Evolutionary conservation across 495 filamentous ascomycete genomes (phyloP).

Genomic region (Hyaloscypha variabilis): DNA sequence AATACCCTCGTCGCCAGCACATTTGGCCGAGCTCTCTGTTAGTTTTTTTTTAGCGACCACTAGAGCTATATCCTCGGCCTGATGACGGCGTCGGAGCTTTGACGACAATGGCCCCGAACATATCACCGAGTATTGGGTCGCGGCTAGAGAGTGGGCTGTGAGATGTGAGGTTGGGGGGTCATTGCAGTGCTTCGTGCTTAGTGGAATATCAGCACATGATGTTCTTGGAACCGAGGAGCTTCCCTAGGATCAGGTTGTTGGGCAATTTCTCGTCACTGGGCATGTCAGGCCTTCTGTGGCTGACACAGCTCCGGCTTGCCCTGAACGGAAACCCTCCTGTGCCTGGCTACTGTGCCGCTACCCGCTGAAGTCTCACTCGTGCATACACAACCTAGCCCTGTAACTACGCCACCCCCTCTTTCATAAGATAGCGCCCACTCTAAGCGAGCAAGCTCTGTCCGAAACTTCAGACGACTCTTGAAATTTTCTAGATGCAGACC

Average conservation of each 20-base stretch:
- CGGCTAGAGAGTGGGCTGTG: background rate
- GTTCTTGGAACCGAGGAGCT: background rate
- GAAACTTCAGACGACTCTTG: background rate
- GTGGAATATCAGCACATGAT: background rate
- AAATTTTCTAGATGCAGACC: background rate
- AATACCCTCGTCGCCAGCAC: background rate
- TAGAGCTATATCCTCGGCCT: background rate
- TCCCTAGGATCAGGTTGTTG: too few relatives aligned
- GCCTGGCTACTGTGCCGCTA: background rate
- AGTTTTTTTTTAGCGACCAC: background rate
- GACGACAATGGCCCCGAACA: slow-evolving; percentile 10
- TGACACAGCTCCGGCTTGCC: background rate
- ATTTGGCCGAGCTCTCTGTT: background rate
- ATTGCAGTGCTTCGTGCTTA: background rate
- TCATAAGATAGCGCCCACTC: background rate
- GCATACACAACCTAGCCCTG: background rate
- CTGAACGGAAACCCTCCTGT: background rate
- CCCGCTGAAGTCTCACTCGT: background rate
- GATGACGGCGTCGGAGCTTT: background rate
- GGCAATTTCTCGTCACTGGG: background rate
- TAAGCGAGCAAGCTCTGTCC: background rate
- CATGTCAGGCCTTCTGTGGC: background rate
- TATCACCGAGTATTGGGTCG: slow-evolving; percentile 8
- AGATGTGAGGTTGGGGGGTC: background rate
- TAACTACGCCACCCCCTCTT: background rate